Conservation (phyloP, 2,329 filamentous ascomycete genomes). For the Fusarium begoniae region DNA sequence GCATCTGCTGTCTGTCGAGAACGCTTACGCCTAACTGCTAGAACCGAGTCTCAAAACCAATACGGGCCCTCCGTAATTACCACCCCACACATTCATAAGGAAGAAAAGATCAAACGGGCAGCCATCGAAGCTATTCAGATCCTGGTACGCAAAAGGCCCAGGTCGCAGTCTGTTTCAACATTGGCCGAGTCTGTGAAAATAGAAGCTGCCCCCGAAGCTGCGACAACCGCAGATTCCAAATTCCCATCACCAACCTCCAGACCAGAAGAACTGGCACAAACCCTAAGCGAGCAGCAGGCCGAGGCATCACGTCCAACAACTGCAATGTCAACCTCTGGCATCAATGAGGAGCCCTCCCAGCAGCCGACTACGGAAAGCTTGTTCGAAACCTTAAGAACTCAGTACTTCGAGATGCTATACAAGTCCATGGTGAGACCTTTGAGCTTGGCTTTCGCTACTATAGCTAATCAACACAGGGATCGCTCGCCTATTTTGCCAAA, state of each 20-base stretch:
- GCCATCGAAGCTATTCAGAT: conserved; percentile 72
- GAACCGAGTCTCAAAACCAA: conserved; percentile 23
- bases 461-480: conserved; percentile 60
- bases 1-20: conserved; percentile 54
- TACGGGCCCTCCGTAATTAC: conserved; percentile 44
- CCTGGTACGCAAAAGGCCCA: conserved; percentile 62
- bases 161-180: conserved; percentile 55
- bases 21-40: conserved; percentile 39
- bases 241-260: conserved; percentile 33
- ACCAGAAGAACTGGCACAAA: conserved; percentile 20
- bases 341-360: conserved; percentile 7
- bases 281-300: not conserved
- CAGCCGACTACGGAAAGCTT: conserved; percentile 61
- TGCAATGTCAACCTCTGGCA: not conserved
- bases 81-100: conserved; percentile 58
- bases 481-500: conserved; percentile 85
- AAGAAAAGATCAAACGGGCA: conserved; percentile 63
- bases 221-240: conserved; percentile 25
- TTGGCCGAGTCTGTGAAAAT: conserved; percentile 41
- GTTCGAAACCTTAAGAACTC: conserved; percentile 65
- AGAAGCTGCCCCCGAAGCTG: conserved; percentile 26
- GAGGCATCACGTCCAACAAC: not conserved
- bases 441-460: not conserved
- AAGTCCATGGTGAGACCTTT: conserved; percentile 65
- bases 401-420: conserved; percentile 70